phyloP scores from a whole-genome alignment of 1,139 yeast genomes.

The Taphrina communis region DNA sequence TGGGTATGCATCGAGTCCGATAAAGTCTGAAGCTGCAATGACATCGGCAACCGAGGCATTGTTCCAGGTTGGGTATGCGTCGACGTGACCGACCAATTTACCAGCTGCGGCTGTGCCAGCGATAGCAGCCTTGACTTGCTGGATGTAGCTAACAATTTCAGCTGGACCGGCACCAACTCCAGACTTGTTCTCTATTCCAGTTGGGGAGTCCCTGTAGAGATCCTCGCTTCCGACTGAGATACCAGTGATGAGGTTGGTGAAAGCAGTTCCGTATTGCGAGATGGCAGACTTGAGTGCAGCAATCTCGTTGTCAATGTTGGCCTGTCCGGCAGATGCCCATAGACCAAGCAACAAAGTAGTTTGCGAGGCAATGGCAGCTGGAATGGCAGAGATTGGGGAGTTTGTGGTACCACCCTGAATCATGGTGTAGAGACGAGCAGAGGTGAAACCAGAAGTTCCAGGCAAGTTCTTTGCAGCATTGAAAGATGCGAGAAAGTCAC shows the following conservation, averaged over 20 bases:
- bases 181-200: slow-evolving; percentile 63
- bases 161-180: slow-evolving; percentile 59
- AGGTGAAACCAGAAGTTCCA: slow-evolving; percentile 32
- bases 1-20: slow-evolving; percentile 92
- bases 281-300: slow-evolving; percentile 69
- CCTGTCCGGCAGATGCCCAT: slow-evolving; percentile 80
- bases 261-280: slow-evolving; percentile 53
- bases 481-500: slow-evolving; percentile 18
- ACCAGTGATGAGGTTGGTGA: slow-evolving; percentile 58
- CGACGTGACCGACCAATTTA: slow-evolving; percentile 84
- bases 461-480: slow-evolving; percentile 7
- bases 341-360: slow-evolving; percentile 83
- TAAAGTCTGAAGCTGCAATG: slow-evolving; percentile 77
- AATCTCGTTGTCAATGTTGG: slow-evolving; percentile 74
- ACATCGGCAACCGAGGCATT: slow-evolving; percentile 74
- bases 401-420: slow-evolving; percentile 26
- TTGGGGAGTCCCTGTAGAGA: slow-evolving; percentile 79
- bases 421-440: slow-evolving; percentile 36
- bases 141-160: slow-evolving; percentile 53
- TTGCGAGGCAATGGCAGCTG: slow-evolving; percentile 67
- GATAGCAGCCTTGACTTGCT: slow-evolving; percentile 40
- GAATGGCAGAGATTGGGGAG: slow-evolving; percentile 50
- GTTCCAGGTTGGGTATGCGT: slow-evolving; percentile 90
- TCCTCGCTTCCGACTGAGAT: slow-evolving; percentile 92
- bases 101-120: slow-evolving; percentile 69